Evolutionary conservation across 2,329 filamentous ascomycete genomes (phyloP), one percentile per base, ranked within the genome.

Genomic region (Lasiodiplodia hormozganensis): DNA sequence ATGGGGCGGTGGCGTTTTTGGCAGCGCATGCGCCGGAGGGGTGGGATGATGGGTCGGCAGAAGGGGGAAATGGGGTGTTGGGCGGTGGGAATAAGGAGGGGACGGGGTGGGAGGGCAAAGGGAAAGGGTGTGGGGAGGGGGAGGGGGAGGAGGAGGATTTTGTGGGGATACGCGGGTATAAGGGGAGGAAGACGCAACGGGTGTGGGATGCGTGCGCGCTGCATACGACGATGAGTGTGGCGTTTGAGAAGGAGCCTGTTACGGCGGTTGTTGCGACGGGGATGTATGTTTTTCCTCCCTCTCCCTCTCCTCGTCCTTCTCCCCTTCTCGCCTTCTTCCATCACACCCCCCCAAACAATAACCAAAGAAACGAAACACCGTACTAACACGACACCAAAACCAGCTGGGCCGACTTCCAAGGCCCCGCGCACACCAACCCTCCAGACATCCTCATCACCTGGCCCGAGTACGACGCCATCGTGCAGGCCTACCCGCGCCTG

Each of bases 171-270:
- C 21, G 21, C 38, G 56, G 34, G 21, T 60, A 43, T 23, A 18
- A 25, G 12, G 56, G 38, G 11, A 11, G 56, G 8, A 60, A 60
- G 60, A 14, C 82, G 5, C 83, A 85, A 73, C 74, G 83, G 11
- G 77, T 83, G 8, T 85, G 83, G 83, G 83, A 85, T 69, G 74
- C 79, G 7, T 85, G 85, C 68, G 83, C 83, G 1, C 74, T 85
- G 69, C 82, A 83, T 71, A 80, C 79, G 0, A 78, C 77, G 7
- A 70, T 69, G 0, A 76, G 69, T 18, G 79, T 84, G 31, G 77
- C 76, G 18, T 70, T 71, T 18, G 77, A 82, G 71, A 85, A 85
- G 71, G 77, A 85, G 73, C 74, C 78, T 6, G 80, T 80, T 54
- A 82, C 84, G 8, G 73, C 75, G 62, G 75, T 78, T 0, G 73